Percentiles rank a stretch among this genome's conserved stretches.
Evolutionary conservation across 495 filamentous ascomycete genomes (phyloP).

Genomic region (Jackrogersella minutella): DNA sequence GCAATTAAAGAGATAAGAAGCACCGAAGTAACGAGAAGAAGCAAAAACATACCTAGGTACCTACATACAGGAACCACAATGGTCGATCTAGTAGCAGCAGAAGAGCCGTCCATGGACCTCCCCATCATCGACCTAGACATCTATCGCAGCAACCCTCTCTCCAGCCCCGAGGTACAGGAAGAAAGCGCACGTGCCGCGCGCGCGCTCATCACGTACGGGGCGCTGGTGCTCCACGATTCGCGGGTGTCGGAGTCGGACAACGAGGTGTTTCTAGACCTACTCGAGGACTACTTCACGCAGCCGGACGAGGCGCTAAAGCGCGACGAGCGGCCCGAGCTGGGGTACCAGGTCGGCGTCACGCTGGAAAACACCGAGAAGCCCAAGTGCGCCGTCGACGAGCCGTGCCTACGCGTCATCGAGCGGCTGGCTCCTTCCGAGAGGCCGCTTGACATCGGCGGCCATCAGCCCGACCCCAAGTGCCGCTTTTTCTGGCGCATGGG

Average conservation of each 20-base stretch:
- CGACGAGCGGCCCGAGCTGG: slow-evolving; percentile 59
- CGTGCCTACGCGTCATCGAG: slow-evolving; percentile 57
- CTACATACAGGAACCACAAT: background rate
- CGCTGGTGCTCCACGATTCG: slow-evolving; percentile 60
- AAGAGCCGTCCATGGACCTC: slow-evolving; percentile 57
- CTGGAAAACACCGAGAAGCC: slow-evolving; percentile 64
- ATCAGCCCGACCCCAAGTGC: slow-evolving; percentile 59
- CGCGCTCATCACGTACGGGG: slow-evolving; percentile 59
- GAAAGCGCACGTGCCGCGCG: slow-evolving; percentile 56
- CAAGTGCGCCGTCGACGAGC: slow-evolving; percentile 62
- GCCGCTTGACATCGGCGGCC: slow-evolving; percentile 56
- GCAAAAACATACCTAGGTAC: background rate
- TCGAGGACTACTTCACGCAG: slow-evolving; percentile 64
- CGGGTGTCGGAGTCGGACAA: slow-evolving; percentile 59
- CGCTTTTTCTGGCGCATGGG: slow-evolving; percentile 62
- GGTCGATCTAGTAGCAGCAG: slow-evolving; percentile 18
- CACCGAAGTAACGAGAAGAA: too few relatives aligned
- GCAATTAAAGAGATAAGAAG: too few relatives aligned
- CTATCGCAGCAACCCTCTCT: slow-evolving; percentile 48
- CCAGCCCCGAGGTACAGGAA: slow-evolving; percentile 49
- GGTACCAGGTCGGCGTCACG: slow-evolving; percentile 61
- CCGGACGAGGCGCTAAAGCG: slow-evolving; percentile 48
- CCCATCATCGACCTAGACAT: slow-evolving; percentile 62
- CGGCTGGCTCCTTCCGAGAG: slow-evolving; percentile 55
- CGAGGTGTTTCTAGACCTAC: slow-evolving; percentile 58